phyloP scores from a whole-genome alignment of 2,329 filamentous ascomycete genomes.

The Delphinella strobiligena region DNA sequence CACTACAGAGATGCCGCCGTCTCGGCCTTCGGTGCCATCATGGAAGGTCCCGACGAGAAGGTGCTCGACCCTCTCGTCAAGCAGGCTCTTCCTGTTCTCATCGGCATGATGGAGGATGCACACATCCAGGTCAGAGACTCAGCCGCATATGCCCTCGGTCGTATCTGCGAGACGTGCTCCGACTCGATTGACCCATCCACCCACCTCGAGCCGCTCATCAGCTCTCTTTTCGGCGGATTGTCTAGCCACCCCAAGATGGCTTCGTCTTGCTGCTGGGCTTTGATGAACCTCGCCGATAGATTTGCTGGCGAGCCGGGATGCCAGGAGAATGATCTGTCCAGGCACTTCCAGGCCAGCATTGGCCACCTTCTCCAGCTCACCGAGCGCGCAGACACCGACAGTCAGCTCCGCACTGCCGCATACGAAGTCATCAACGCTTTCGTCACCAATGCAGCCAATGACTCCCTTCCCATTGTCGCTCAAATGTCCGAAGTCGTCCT shows the following conservation, averaged over 20 bases:
- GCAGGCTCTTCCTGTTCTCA: constrained; percentile 83
- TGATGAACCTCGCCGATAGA: constrained; percentile 95
- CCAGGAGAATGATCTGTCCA: constrained; percentile 69
- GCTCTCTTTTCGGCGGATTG: constrained; percentile 78
- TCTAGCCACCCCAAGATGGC: constrained; percentile 93
- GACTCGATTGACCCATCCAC: constrained; percentile 76
- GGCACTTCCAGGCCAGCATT: constrained; percentile 88
- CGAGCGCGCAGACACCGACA: constrained; percentile 69
- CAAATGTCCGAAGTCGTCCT: constrained; percentile 79
- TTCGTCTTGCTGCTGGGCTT: constrained; percentile 93
- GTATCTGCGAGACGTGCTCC: constrained; percentile 88
- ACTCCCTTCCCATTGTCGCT: constrained; percentile 70
- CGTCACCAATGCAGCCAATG: constrained; percentile 77
- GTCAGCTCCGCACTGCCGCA: constrained; percentile 81
- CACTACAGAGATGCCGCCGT: constrained; percentile 90
- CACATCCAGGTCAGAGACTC: constrained; percentile 90
- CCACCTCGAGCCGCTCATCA: constrained; percentile 76
- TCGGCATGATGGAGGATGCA: constrained; percentile 82
- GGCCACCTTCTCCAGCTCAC: constrained; percentile 76
- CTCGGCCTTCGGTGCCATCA: constrained; percentile 93
- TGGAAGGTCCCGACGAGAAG: constrained; percentile 94
- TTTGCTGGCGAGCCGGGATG: constrained; percentile 80
- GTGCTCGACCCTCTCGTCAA: constrained; percentile 88
- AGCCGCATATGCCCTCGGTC: constrained; percentile 86
- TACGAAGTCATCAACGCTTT: constrained; percentile 97